Evolutionary conservation across 495 filamentous ascomycete species (phyloP).

Genomic region (Hyaloscypha variabilis): DNA sequence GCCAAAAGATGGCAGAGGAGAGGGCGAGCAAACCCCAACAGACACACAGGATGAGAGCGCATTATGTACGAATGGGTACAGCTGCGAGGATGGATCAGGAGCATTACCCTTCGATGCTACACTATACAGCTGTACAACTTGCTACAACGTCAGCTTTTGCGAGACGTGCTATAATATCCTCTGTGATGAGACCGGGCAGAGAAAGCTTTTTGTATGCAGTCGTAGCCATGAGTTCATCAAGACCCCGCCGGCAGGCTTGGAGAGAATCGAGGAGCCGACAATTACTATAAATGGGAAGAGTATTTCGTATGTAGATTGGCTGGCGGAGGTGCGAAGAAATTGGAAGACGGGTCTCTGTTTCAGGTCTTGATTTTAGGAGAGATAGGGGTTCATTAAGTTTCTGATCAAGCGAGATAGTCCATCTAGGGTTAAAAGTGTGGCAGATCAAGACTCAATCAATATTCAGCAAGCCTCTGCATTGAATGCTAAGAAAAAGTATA

Average conservation of each 20-base stretch:
- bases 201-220: slow-evolving; percentile 18
- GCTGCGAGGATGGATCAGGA: neutral
- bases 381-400: too few species aligned
- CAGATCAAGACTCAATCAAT: too few species aligned
- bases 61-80: slow-evolving; percentile 9
- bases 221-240: slow-evolving; percentile 20
- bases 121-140: slow-evolving; percentile 16
- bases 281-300: slow-evolving; percentile 17
- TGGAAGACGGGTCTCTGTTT: slow-evolving; percentile 21
- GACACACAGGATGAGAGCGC: neutral
- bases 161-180: slow-evolving; percentile 11
- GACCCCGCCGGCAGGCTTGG: slow-evolving; percentile 12
- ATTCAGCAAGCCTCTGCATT: too few species aligned
- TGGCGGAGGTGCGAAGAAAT: slow-evolving; percentile 14
- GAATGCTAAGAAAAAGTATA: too few species aligned
- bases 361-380: slow-evolving; percentile 15
- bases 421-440: too few species aligned
- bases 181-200: slow-evolving; percentile 5
- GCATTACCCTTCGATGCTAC: slow-evolving; percentile 3
- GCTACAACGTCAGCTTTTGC: slow-evolving; percentile 17
- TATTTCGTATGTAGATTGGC: slow-evolving; percentile 14
- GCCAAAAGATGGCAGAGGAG: slow-evolving; percentile 9
- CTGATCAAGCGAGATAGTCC: too few species aligned
- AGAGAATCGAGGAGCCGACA: slow-evolving; percentile 10
- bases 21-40: slow-evolving; percentile 8